Conservation (phyloP, 2,329 filamentous ascomycete genomes). For the Neobulgaria alba region DNA sequence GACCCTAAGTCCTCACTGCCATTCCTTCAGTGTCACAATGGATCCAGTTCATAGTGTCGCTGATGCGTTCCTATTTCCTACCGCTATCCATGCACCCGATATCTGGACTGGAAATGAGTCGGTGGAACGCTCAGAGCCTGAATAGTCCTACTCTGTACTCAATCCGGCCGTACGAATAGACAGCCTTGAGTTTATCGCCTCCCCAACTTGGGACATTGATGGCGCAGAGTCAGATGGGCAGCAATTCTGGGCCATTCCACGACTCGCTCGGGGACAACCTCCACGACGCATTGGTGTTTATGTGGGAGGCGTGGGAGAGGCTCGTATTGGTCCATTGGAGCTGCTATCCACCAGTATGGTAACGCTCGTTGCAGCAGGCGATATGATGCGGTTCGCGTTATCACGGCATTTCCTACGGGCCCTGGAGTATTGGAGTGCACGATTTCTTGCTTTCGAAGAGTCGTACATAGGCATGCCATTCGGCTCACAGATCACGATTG, state of each 20-base stretch:
- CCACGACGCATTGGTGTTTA: conserved; percentile 52
- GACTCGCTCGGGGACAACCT: conserved; percentile 38
- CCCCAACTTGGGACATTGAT: conserved; percentile 48
- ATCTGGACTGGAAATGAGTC: not conserved
- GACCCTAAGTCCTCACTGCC: too few species aligned
- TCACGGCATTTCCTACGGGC: conserved; percentile 45
- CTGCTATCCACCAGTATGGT: too few species aligned
- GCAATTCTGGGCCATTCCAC: conserved; percentile 47
- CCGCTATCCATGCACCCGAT: not conserved
- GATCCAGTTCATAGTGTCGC: too few species aligned
- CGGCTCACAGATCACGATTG: conserved; percentile 48
- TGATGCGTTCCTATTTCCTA: not conserved
- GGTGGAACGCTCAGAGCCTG: not conserved
- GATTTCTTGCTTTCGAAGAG: conserved; percentile 15
- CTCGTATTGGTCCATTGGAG: too few species aligned
- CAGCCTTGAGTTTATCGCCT: conserved; percentile 41
- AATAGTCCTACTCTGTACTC: conserved; percentile 33
- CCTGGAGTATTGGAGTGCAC: conserved; percentile 42
- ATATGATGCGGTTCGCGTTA: conserved; percentile 44
- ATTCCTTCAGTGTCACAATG: too few species aligned
- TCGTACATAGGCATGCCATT: conserved; percentile 44
- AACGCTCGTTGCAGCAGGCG: too few species aligned
- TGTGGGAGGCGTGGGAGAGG: too few species aligned
- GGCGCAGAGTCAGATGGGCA: conserved; percentile 48
- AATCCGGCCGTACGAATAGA: conserved; percentile 55